These are phyloP conservation scores for Entonaema liquescens DNA, from an alignment of 495 filamentous ascomycete genomes.

Conservation along the genomic window DNA sequence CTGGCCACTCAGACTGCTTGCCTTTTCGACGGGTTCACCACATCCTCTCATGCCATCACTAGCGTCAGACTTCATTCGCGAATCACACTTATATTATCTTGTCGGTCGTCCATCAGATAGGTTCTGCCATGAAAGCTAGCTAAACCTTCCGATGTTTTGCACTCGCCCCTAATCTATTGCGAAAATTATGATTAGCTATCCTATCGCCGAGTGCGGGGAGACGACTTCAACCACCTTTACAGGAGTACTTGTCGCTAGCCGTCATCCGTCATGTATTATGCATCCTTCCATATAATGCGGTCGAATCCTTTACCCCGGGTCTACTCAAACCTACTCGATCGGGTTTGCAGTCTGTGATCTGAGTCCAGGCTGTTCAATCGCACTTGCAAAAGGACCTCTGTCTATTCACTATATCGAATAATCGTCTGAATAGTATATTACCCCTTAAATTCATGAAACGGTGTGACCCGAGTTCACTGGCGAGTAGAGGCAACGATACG, in stretches of 20 bases:
- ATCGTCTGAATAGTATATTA: slow-evolving; percentile 15
- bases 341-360: slow-evolving; percentile 19
- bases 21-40: slow-evolving; percentile 2
- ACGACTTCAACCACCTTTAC: not conserved
- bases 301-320: slow-evolving; percentile 36
- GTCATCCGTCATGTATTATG: slow-evolving; percentile 7
- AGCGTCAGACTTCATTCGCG: slow-evolving; percentile 22
- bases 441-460: slow-evolving; percentile 26
- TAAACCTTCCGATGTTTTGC: slow-evolving; percentile 1
- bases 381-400: not conserved
- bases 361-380: slow-evolving; percentile 8
- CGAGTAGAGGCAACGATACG: not conserved
- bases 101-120: not conserved
- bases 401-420: slow-evolving; percentile 12
- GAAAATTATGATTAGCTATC: slow-evolving; percentile 2
- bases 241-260: not conserved
- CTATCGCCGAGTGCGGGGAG: slow-evolving; percentile 9
- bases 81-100: slow-evolving; percentile 19
- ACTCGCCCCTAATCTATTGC: slow-evolving; percentile 1
- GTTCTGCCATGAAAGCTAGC: slow-evolving; percentile 6
- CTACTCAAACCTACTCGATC: slow-evolving; percentile 25
- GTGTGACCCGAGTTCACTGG: slow-evolving; percentile 1
- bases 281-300: slow-evolving; percentile 27
- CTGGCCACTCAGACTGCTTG: slow-evolving; percentile 9
- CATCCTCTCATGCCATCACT: slow-evolving; percentile 4